Conservation (phyloP, 2,329 filamentous ascomycete species). For the Colletotrichum sansevieriae region DNA sequence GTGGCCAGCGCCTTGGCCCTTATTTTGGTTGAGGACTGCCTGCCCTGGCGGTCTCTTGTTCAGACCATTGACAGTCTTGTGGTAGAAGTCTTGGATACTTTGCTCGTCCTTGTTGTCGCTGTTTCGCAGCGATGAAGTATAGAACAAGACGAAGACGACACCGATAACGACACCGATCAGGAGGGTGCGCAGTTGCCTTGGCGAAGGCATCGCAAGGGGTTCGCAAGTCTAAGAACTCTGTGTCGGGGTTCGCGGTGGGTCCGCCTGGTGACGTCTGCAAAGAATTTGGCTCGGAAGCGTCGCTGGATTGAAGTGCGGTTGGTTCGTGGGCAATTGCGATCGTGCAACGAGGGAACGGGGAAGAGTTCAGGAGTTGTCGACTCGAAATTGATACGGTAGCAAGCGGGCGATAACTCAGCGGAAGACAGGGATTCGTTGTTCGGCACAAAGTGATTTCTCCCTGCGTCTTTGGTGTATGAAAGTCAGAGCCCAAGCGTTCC, state of each 20-base stretch:
- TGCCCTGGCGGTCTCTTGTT: conserved; percentile 47
- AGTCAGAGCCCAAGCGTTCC: conserved; percentile 34
- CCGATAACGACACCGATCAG: conserved; percentile 73
- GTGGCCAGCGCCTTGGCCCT: conserved; percentile 54
- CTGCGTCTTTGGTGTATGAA: conserved; percentile 15
- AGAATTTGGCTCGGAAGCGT: background rate
- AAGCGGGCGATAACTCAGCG: background rate
- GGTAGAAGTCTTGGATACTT: conserved; percentile 68
- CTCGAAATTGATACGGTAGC: conserved; percentile 25
- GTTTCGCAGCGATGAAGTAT: conserved; percentile 72
- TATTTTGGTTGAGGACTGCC: conserved; percentile 57
- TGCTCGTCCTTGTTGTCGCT: conserved; percentile 60
- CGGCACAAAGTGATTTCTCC: conserved; percentile 7
- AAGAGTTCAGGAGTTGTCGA: background rate
- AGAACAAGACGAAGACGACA: conserved; percentile 79
- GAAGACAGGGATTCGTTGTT: conserved; percentile 16
- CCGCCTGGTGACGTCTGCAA: background rate
- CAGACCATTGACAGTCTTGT: conserved; percentile 69
- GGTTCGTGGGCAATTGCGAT: conserved; percentile 7
- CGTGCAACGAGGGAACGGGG: conserved; percentile 16
- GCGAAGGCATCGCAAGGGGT: conserved; percentile 70
- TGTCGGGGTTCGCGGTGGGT: background rate
- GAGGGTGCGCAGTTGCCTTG: conserved; percentile 77
- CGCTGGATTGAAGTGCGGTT: conserved; percentile 3
- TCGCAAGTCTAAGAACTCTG: background rate